Evolutionary conservation across 495 filamentous ascomycete genomes (phyloP), one percentile per base, ranked within the genome.

Genomic region (Xylaria telfairii): DNA sequence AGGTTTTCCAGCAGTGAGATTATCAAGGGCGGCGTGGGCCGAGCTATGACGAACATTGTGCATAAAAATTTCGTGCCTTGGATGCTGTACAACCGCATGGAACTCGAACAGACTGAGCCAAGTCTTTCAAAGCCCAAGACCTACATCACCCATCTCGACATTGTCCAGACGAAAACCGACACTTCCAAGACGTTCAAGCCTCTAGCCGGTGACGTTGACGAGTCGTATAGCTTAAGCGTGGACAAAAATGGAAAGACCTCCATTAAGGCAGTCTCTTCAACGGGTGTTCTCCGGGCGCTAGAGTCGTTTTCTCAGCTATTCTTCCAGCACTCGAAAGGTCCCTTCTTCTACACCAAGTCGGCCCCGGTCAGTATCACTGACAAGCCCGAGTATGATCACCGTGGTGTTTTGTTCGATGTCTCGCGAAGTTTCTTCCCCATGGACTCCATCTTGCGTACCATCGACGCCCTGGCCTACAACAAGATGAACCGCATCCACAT

Each of bases 401-500:
- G 93, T 66, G 93, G 93, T 46, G 71, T 95, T 49, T 89, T 94
- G 75, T 77, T 96, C 69, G 93, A 95, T 75, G 86, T 91, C 39
- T 81, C 90, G 7, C 82, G 93, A 47, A 88, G 88, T 74, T 94
- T 82, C 78, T 90, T 89, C 76, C 82, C 87, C 8, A 80, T 91
- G 24, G 71, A 82, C 0, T 86, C 91, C 74, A 89, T 96, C 71
- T 80, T 88, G 67, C 85, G 89, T 61, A 91, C 86, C 44, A 91
- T 96, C 72, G 92, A 95, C 71, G 90, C 90, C 34, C 74, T 93
- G 65, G 77, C 89, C 12, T 91, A 85, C 85, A 93, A 90, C 82
- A 95, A 96, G 82, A 85, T 96, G 80, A 95, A 95, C 78, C 83
- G 87, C 8, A 82, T 94, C 51, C 93, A 95, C 79, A 77, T 94